These are phyloP conservation scores for California macrophylla DNA, from an alignment of 441 rosid species.

Conservation along the genomic window DNA sequence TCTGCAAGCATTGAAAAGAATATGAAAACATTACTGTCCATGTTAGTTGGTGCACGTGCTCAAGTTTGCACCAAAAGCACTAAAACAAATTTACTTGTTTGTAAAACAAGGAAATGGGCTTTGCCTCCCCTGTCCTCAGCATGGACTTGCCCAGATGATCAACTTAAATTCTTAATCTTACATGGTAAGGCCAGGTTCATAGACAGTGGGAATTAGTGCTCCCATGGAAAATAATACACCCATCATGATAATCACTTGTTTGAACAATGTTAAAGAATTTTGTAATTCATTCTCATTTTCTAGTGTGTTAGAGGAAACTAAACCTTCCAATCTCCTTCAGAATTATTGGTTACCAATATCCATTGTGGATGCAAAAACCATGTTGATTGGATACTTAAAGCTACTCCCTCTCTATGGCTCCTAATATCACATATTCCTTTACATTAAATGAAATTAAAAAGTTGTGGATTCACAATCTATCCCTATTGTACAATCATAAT, in stretches of 20 bases:
- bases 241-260: neutral
- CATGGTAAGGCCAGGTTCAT: neutral
- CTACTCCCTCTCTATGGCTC: neutral
- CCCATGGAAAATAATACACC: neutral
- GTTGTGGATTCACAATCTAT: neutral
- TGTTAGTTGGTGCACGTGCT: neutral
- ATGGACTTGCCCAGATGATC: neutral
- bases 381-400: neutral
- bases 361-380: neutral
- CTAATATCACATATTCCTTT: no score
- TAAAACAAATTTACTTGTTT: neutral
- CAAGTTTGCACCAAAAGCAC: neutral
- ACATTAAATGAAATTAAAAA: neutral
- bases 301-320: neutral
- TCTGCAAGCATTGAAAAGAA: conserved; percentile 40
- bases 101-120: neutral
- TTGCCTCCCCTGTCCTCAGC: neutral
- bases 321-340: neutral
- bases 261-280: neutral
- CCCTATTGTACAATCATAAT: neutral
- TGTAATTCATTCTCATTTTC: neutral
- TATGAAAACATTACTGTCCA: neutral
- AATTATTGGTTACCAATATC: neutral
- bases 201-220: neutral
- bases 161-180: neutral